Percentiles rank a stretch among this genome's conserved stretches.
phyloP scores from a whole-genome alignment of 257 asterid species.

The Lithospermum erythrorhizon region DNA sequence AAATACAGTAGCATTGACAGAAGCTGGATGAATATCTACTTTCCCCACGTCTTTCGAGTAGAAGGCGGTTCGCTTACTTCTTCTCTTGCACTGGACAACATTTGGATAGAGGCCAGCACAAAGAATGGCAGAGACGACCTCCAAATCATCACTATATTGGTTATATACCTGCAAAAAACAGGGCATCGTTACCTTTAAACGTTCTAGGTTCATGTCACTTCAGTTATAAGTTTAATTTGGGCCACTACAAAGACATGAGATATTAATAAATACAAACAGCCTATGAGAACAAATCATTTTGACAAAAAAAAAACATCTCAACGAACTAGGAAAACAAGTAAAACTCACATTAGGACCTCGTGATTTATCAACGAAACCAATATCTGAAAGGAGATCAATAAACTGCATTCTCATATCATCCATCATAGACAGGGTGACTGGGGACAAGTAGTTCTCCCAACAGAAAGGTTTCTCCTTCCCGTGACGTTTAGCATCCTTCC shows the following conservation, averaged over 20 bases:
- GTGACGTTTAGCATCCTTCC: constrained; percentile 67
- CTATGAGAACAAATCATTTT: not conserved
- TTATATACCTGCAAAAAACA: constrained; percentile 55
- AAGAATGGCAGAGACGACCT: constrained; percentile 89
- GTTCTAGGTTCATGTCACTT: not conserved
- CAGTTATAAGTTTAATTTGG: not conserved
- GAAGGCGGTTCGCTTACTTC: constrained; percentile 77
- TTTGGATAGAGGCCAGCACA: constrained; percentile 97
- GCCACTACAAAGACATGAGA: not conserved
- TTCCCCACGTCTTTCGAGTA: constrained; percentile 82
- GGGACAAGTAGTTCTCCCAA: constrained; percentile 86
- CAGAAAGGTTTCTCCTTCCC: constrained; percentile 61
- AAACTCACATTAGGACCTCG: constrained; percentile 50
- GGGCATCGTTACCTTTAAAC: not conserved
- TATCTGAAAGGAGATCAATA: constrained; percentile 67
- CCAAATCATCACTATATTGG: constrained; percentile 63
- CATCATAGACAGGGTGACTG: constrained; percentile 75
- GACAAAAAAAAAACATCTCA: not conserved
- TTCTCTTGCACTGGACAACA: constrained; percentile 90
- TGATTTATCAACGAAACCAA: constrained; percentile 75
- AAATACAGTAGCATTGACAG: constrained; percentile 72
- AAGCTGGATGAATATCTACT: constrained; percentile 87
- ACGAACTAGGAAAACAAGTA: not conserved
- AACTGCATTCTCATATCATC: constrained; percentile 86
- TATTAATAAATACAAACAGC: not conserved